Evolutionary conservation across 2,329 filamentous ascomycete genomes (phyloP), one percentile per base, ranked within the genome.

Genomic region (Hortaea sp.): DNA sequence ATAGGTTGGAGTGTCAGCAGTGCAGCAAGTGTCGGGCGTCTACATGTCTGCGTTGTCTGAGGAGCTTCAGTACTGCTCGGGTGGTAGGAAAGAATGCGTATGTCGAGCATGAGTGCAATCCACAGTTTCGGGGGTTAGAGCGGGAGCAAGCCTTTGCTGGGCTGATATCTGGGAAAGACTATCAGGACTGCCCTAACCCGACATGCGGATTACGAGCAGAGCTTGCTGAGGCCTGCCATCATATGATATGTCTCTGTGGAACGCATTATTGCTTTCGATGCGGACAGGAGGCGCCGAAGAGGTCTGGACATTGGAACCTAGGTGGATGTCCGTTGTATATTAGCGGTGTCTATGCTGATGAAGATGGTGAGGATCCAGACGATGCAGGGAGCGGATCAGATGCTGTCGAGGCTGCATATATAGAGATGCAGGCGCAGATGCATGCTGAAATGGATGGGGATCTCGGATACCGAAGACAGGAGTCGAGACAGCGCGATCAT

Each of bases 171-270:
- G 53, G 53, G 1, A 49, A 45, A 31, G 41, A 54, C 20, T 56
- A 53, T 27, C 53, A 56, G 29, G 43, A 43, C 29, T 56, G 53
- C 29, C 53, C 53, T 5, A 40, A 43, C 20, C 6, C 7, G 10
- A 28, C 6, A 5, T 55, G 53, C 32, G 29, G 35, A 9, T 32
- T 30, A 27, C 31, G 41, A 4, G 38, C 50, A 10, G 43, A 53
- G 41, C 42, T 55, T 5, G 38, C 29, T 12, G 50, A 49, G 30
- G 53, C 46, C 9, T 55, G 53, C 42, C 50, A 53, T 7, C 53
- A 55, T 32, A 46, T 55, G 32, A 50, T 46, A 6, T 55, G 53
- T 34, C 41, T 42, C 7, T 53, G 50, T 32, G 48, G 48, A 9
- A 41, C 45, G 7, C 41, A 47, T 6, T 54, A 49, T 29, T 46